Conservation (phyloP, 495 filamentous ascomycete species). For the Pyrenula massariospora region DNA sequence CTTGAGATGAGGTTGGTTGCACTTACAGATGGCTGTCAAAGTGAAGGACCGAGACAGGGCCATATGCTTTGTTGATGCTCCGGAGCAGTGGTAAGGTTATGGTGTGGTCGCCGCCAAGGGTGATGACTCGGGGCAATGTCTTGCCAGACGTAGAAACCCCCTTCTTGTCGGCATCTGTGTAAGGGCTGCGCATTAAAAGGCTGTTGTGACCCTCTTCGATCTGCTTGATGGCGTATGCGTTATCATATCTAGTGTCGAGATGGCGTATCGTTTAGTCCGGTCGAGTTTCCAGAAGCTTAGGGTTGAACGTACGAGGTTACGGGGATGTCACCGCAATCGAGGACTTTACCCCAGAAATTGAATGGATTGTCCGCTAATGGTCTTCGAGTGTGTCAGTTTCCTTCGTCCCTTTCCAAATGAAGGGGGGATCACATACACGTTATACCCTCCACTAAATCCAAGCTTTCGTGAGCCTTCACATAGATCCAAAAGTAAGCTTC, state of each 20-base stretch:
- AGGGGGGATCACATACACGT: neutral
- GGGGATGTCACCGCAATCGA: slow-evolving; percentile 70
- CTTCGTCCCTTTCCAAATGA: neutral
- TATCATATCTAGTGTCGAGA: slow-evolving; percentile 40
- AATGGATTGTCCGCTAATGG: slow-evolving; percentile 50
- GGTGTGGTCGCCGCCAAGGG: slow-evolving; percentile 56
- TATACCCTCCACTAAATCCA: slow-evolving; percentile 13
- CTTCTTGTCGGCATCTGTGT: slow-evolving; percentile 28
- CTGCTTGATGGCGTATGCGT: slow-evolving; percentile 61
- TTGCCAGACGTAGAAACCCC: slow-evolving; percentile 43
- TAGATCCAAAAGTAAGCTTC: slow-evolving; percentile 10
- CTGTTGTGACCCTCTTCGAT: slow-evolving; percentile 55
- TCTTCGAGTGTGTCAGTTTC: neutral
- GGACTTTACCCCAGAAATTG: slow-evolving; percentile 49
- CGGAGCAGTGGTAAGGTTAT: slow-evolving; percentile 52
- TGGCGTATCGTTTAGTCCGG: too few species aligned
- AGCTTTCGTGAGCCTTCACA: slow-evolving; percentile 40
- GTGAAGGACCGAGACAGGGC: slow-evolving; percentile 57
- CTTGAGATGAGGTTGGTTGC: neutral
- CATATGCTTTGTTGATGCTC: slow-evolving; percentile 55
- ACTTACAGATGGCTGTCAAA: slow-evolving; percentile 57
- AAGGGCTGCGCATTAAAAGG: slow-evolving; percentile 38
- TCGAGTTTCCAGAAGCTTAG: neutral
- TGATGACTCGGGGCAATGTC: slow-evolving; percentile 52
- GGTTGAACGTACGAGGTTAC: slow-evolving; percentile 44